Percentiles rank a stretch among this genome's conserved stretches.
Evolutionary conservation across 257 asterid genomes (phyloP).

Genomic region (Nicotiana otophora): DNA sequence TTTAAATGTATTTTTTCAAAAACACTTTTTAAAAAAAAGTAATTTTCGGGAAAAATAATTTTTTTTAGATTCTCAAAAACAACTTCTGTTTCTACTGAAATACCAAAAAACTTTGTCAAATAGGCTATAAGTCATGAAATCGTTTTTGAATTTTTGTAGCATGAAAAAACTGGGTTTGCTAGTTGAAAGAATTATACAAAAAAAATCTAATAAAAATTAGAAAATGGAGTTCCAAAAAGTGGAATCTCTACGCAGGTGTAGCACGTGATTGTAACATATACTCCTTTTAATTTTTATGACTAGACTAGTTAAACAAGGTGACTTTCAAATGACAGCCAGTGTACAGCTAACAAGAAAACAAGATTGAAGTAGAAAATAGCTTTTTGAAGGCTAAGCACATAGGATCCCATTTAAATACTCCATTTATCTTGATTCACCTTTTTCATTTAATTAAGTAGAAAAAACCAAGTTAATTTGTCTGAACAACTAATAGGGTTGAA

Average conservation of each 20-base stretch:
- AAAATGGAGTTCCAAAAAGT: not conserved
- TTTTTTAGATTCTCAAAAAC: too few species aligned
- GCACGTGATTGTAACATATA: not conserved
- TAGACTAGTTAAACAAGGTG: not conserved
- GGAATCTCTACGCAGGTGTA: not conserved
- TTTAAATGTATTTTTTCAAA: too few species aligned
- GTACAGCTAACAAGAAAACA: not conserved
- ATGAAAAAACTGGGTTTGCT: not conserved
- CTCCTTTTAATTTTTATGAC: not conserved
- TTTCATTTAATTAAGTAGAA: not conserved
- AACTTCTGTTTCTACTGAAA: too few species aligned
- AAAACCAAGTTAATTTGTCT: not conserved
- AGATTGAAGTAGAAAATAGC: not conserved
- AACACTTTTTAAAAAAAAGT: too few species aligned
- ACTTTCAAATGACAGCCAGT: too few species aligned
- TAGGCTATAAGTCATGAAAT: too few species aligned
- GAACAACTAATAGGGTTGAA: not conserved
- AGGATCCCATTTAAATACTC: not conserved
- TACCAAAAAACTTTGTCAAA: too few species aligned
- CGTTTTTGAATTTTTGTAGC: not conserved
- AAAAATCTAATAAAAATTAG: not conserved
- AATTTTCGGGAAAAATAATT: too few species aligned
- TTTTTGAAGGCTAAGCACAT: not conserved
- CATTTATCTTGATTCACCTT: not conserved
- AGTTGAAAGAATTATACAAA: not conserved